Base-by-base conservation (phyloP, 1,139 yeast genomes). In the Taphrina deformans region DNA sequence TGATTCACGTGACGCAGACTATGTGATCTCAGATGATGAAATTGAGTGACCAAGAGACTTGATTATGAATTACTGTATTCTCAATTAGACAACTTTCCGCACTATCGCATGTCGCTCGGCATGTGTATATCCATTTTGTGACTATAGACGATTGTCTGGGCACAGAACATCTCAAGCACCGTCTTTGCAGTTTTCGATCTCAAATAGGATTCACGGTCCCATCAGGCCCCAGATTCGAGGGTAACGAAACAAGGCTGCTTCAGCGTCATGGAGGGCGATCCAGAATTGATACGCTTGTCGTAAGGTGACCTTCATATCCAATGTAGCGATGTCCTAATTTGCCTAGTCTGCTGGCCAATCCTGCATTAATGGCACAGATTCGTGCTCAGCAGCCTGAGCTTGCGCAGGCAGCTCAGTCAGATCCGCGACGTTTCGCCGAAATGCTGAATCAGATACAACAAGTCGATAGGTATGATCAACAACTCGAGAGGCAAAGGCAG, bases 331-430 rank as follows among this genome's bases (percentile, higher is more conserved):
- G 14, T 12, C 44, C 16, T 6, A 45, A 10, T 7, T 45, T 12
- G 26, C 6, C n/a, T 14, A 51, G 55, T 7, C 74, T 71, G 70
- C 72, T 74, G 26, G 71, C 72, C 45, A 52, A 60, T 40, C 61
- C 67, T 9, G 55, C 33, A 12, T 33, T 65, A 33, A 35, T 65
- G 40, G 61, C 65, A n/a, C 56, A 59, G 16, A 40, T 59, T n/a
- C 63, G 53, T 21, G 56, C 56, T 16, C 46, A 48, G n/a, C 50
- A 59, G 12, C 63, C 63, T 7, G 55, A 29, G 64, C 41, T 75
- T 76, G 68, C 75, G 76, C 16, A 74, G 71, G 16, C 70, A 74
- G 61, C 70, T 75, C 55, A 70, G 70, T 50, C 76, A 35, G 74
- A 77, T 18, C 70, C 72, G 7, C 75, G 73, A 61, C 70, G 45